Conservation (phyloP, 208 protist species). For the Leishmania tarentolae region DNA sequence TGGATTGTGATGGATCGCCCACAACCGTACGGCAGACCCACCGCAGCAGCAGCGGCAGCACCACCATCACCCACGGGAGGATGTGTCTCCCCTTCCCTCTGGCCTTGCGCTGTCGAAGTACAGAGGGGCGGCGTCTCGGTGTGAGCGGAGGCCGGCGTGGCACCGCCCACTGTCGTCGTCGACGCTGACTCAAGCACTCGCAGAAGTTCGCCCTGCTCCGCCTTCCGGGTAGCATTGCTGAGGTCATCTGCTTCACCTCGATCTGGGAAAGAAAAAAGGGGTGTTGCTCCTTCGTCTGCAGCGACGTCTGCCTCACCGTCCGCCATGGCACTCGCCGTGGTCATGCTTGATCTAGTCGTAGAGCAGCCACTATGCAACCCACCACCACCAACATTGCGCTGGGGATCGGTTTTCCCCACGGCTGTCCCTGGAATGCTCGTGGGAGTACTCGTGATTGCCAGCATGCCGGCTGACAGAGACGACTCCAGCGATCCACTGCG, state of each 20-base stretch:
- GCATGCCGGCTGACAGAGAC: conserved; percentile 16
- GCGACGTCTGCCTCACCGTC: not conserved
- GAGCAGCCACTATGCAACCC: conserved; percentile 17
- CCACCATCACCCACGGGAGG: not conserved
- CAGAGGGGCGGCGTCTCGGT: not conserved
- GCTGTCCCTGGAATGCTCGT: not conserved
- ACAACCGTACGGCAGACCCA: not conserved
- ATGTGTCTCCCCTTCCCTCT: not conserved
- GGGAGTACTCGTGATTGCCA: not conserved
- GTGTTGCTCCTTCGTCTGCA: conserved; percentile 2
- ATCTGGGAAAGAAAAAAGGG: conserved; percentile 28
- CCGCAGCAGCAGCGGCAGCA: not conserved
- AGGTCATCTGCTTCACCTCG: not conserved
- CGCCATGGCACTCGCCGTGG: not conserved
- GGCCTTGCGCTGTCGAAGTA: not conserved
- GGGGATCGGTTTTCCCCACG: not conserved
- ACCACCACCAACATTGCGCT: not conserved
- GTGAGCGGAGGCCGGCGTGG: not conserved
- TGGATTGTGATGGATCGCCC: conserved; percentile 42
- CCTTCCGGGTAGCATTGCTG: not conserved
- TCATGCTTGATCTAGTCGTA: conserved; percentile 14
- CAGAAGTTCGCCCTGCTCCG: not conserved
- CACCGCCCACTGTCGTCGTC: not conserved
- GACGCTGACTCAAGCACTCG: not conserved
- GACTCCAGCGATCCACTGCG: conserved; percentile 21